A percentile compares a stretch with the other conserved stretches of the same genome.
Evolutionary conservation across 345 rosid species (phyloP).

Genomic region (Stellera chamaejasme): DNA sequence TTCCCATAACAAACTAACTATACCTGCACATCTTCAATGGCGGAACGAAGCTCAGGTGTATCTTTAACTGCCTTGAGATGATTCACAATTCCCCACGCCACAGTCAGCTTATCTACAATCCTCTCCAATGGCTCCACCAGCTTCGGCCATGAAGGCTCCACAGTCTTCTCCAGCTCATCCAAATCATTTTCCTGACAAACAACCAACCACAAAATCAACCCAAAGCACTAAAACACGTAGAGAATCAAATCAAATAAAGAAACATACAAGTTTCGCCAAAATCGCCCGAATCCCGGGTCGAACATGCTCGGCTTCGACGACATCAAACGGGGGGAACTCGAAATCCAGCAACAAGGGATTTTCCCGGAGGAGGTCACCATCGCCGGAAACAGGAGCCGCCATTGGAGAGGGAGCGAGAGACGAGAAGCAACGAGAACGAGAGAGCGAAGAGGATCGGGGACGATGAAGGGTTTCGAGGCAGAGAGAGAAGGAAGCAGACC

Average conservation of each 20-base stretch:
- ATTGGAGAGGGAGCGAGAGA: slow-evolving; percentile 27
- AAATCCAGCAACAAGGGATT: slow-evolving; percentile 74
- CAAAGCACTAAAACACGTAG: slow-evolving; percentile 8
- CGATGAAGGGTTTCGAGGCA: slow-evolving; percentile 19
- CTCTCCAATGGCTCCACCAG: slow-evolving; percentile 92
- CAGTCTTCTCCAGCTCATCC: slow-evolving; percentile 62
- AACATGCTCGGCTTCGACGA: slow-evolving; percentile 60
- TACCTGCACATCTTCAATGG: slow-evolving; percentile 95
- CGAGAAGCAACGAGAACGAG: slow-evolving; percentile 15
- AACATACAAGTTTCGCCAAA: slow-evolving; percentile 50
- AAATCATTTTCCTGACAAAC: slow-evolving; percentile 50
- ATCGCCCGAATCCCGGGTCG: slow-evolving; percentile 70
- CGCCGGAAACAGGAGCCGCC: slow-evolving; percentile 20
- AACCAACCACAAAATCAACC: background rate
- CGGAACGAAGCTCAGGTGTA: slow-evolving; percentile 75
- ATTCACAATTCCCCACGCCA: slow-evolving; percentile 73
- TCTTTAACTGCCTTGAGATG: slow-evolving; percentile 91
- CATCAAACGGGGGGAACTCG: slow-evolving; percentile 68
- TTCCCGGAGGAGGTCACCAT: slow-evolving; percentile 19
- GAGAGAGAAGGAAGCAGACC: slow-evolving; percentile 48
- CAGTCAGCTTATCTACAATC: slow-evolving; percentile 51
- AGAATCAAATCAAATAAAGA: background rate
- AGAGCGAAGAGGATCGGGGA: slow-evolving; percentile 18
- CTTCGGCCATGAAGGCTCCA: slow-evolving; percentile 83
- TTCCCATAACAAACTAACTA: background rate